Evolutionary conservation across 164 flowering plant species (phyloP).

Genomic region (Macadamia integrifolia): DNA sequence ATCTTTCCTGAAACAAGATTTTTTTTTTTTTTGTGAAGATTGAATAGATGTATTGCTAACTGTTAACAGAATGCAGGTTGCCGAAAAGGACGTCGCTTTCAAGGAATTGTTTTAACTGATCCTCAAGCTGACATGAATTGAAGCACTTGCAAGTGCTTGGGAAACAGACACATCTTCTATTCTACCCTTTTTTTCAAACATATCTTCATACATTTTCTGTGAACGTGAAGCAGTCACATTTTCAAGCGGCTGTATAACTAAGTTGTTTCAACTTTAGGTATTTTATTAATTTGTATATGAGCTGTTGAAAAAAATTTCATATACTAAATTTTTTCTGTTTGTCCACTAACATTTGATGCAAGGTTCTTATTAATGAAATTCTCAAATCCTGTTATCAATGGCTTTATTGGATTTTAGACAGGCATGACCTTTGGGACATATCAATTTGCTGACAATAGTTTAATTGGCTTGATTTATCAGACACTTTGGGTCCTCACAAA

Average conservation of each 20-base stretch:
- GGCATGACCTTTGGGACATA: no score
- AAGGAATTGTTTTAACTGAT: not conserved
- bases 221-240: not conserved
- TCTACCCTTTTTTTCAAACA: not conserved
- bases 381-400: no score
- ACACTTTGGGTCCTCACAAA: no score
- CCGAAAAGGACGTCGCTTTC: not conserved
- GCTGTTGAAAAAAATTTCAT: no score
- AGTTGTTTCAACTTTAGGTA: not conserved
- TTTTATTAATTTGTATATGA: not conserved
- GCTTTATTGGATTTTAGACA: no score
- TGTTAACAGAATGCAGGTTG: not conserved
- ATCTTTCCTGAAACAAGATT: not conserved
- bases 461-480: no score
- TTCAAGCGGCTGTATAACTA: not conserved
- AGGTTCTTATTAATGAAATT: no score
- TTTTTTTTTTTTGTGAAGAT: not conserved
- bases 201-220: no score
- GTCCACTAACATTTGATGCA: no score
- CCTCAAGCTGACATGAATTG: not conserved
- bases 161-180: not conserved
- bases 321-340: no score
- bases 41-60: no score
- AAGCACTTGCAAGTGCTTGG: not conserved
- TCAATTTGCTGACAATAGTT: no score